Evolutionary conservation across 2,329 filamentous ascomycete genomes (phyloP).

Genomic region (Stylonectria norvegica): DNA sequence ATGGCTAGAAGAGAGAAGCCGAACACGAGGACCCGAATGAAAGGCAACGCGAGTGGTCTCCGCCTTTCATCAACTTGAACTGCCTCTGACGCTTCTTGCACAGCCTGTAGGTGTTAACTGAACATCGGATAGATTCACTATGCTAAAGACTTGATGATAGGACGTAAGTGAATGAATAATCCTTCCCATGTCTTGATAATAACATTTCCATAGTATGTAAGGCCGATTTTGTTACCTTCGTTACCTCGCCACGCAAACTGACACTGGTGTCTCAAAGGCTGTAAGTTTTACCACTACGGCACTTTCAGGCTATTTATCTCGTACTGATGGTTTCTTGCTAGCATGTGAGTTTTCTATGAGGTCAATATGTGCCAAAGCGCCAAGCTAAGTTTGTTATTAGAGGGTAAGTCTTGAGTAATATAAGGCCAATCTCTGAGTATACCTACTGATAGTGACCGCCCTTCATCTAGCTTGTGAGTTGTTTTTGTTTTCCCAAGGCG

Average conservation of each 20-base stretch:
- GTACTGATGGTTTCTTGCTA: neutral
- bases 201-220: neutral
- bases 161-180: too few relatives aligned
- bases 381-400: neutral
- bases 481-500: too few relatives aligned
- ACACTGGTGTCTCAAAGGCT: too few relatives aligned
- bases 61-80: neutral
- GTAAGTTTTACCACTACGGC: too few relatives aligned
- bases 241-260: too few relatives aligned
- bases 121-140: neutral
- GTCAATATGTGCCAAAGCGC: neutral
- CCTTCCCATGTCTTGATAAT: too few relatives aligned
- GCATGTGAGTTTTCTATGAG: neutral
- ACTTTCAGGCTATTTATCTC: too few relatives aligned
- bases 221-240: neutral
- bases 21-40: neutral
- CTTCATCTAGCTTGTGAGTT: too few relatives aligned
- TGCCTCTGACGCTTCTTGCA: too few relatives aligned
- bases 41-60: neutral
- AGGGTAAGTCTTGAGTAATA: neutral
- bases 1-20: neutral
- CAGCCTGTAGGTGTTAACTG: neutral
- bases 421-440: neutral
- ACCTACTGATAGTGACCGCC: too few relatives aligned
- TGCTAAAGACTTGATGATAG: too few relatives aligned